phyloP scores from a whole-genome alignment of 345 rosid genomes.

The Salix koriyanagi region DNA sequence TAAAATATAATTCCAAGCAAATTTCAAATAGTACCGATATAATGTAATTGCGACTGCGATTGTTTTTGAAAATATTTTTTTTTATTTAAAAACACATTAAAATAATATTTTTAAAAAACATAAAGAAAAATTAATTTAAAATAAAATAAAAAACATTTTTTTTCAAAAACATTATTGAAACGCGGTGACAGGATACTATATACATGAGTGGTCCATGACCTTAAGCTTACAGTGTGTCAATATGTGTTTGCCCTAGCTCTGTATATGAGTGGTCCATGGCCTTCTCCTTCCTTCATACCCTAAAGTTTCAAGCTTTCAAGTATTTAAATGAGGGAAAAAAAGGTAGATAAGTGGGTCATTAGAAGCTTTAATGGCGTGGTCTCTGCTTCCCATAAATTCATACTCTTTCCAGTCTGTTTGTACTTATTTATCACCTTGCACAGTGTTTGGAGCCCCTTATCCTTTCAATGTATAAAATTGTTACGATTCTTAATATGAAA shows the following conservation, averaged over 20 bases:
- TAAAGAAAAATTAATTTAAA: too few relatives aligned
- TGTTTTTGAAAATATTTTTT: too few relatives aligned
- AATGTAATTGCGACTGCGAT: accelerated
- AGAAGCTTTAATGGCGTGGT: conserved; percentile 36
- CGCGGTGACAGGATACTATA: too few relatives aligned
- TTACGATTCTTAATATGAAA: background rate
- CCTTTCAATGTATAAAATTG: background rate
- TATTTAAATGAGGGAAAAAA: conserved; percentile 10
- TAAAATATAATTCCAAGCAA: too few relatives aligned
- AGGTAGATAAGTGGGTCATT: conserved; percentile 22
- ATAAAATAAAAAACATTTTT: too few relatives aligned
- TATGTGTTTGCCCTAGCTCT: too few relatives aligned
- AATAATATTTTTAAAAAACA: too few relatives aligned
- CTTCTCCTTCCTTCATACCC: background rate
- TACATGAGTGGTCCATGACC: too few relatives aligned
- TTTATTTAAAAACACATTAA: too few relatives aligned
- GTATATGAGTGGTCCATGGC: conserved; percentile 43
- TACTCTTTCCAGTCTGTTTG: background rate
- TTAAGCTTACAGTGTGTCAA: too few relatives aligned
- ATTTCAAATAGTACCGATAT: too few relatives aligned
- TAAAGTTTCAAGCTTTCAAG: conserved; percentile 8
- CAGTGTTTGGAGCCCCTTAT: background rate
- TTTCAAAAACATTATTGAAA: too few relatives aligned
- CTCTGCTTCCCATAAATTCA: conserved; percentile 38
- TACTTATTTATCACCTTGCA: background rate